Conservation (phyloP, 148 eudicot species). For the Chenopodium quinoa region DNA sequence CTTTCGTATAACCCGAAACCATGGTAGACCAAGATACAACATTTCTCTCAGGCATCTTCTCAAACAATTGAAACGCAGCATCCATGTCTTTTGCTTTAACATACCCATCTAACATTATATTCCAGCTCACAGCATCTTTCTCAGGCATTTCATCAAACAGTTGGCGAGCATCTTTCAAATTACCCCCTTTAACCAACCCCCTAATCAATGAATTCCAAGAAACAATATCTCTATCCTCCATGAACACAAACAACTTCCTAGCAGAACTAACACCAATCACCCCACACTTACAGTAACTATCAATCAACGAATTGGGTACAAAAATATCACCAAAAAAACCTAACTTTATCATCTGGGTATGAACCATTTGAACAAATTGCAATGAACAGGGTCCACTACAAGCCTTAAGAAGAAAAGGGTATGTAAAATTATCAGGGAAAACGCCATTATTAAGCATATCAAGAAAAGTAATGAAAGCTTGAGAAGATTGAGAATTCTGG, state of each 20-base stretch:
- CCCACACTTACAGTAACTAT: slow-evolving; percentile 74
- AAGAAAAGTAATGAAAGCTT: slow-evolving; percentile 48
- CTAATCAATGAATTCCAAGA: slow-evolving; percentile 78
- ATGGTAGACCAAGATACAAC: slow-evolving; percentile 93
- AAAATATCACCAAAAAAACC: slow-evolving; percentile 59
- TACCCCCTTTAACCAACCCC: slow-evolving; percentile 58
- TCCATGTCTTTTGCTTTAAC: slow-evolving; percentile 59
- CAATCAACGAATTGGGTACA: slow-evolving; percentile 81
- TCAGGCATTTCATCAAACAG: slow-evolving; percentile 90
- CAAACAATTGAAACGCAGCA: slow-evolving; percentile 54
- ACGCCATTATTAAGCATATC: slow-evolving; percentile 48
- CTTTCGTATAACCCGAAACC: slow-evolving; percentile 63
- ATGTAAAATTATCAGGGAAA: slow-evolving; percentile 68
- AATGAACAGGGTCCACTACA: slow-evolving; percentile 40
- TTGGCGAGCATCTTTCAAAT: slow-evolving; percentile 48
- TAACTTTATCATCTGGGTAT: slow-evolving; percentile 58
- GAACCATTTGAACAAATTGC: slow-evolving; percentile 54
- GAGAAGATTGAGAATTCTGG: slow-evolving; percentile 36
- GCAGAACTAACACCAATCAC: slow-evolving; percentile 48
- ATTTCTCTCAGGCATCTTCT: slow-evolving; percentile 59
- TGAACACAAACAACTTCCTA: slow-evolving; percentile 53
- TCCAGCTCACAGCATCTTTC: slow-evolving; percentile 82
- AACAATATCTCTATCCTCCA: slow-evolving; percentile 64
- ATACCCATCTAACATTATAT: slow-evolving; percentile 73
- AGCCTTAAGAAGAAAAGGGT: slow-evolving; percentile 57